These are phyloP conservation scores for Scytalidium sp. DNA, from an alignment of 2,329 filamentous ascomycete genomes.

Conservation along the genomic window DNA sequence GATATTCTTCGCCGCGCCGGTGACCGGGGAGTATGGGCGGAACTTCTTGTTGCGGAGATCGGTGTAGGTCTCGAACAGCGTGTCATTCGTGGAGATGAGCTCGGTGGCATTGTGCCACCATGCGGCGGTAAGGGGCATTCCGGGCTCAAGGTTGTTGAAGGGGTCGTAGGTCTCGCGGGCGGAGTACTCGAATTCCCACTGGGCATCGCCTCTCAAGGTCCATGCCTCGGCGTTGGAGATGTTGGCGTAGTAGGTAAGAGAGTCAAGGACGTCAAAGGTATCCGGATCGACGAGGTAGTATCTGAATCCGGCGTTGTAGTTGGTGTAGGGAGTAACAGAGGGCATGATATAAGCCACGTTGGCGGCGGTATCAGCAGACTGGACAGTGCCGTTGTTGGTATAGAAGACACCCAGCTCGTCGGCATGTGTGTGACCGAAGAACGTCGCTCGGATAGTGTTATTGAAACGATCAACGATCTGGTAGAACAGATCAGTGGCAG, in stretches of 20 bases:
- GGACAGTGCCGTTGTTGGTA: constrained; percentile 23
- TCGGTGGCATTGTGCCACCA: constrained; percentile 28
- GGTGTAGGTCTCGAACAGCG: constrained; percentile 23
- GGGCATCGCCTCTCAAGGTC: constrained; percentile 14
- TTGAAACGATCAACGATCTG: constrained; percentile 22
- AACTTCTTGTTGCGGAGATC: constrained; percentile 22
- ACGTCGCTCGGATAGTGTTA: constrained; percentile 17
- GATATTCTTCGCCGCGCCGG: too few relatives aligned
- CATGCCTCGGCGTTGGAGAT: constrained; percentile 23
- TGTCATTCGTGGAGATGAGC: constrained; percentile 20
- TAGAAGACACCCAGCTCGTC: constrained; percentile 28
- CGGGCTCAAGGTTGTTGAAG: constrained; percentile 16
- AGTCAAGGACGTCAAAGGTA: constrained; percentile 25
- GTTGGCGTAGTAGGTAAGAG: constrained; percentile 28
- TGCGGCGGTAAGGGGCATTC: constrained; percentile 22
- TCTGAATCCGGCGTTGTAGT: constrained; percentile 25
- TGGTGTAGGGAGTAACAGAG: constrained; percentile 25
- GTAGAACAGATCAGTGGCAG: constrained; percentile 24
- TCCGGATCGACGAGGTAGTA: constrained; percentile 21
- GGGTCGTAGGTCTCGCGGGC: constrained; percentile 19
- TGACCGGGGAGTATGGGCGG: background rate
- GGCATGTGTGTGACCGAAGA: constrained; percentile 24
- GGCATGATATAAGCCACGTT: constrained; percentile 24
- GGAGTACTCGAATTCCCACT: constrained; percentile 28
- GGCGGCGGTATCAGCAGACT: constrained; percentile 21